Percentiles rank a stretch among this genome's conserved stretches.
Conservation (phyloP, 345 rosid species). For the Brassica juncea region DNA sequence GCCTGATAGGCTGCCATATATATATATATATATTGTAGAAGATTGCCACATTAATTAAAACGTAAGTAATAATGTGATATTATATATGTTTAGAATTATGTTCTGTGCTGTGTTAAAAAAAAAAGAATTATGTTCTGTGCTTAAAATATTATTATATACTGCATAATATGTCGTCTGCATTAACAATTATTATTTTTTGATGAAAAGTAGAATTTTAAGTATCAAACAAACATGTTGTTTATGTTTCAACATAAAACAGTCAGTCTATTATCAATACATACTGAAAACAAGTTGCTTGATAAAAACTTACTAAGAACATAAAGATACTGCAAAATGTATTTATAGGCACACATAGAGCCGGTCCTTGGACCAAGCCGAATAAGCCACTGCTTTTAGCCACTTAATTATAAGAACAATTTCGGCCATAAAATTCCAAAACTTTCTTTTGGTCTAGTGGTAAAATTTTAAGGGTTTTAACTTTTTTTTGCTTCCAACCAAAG, state of each 20-base stretch:
- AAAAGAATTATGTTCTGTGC: neutral
- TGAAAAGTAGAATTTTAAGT: neutral
- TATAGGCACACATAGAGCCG: conserved; percentile 4
- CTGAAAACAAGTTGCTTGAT: neutral
- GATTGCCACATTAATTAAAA: neutral
- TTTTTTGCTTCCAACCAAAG: too few relatives aligned
- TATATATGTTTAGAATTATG: neutral
- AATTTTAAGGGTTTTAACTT: too few relatives aligned
- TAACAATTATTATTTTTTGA: neutral
- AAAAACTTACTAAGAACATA: neutral
- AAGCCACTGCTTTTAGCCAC: too few relatives aligned
- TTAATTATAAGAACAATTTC: too few relatives aligned
- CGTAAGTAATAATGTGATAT: neutral
- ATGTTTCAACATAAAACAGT: neutral
- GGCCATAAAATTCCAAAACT: too few relatives aligned
- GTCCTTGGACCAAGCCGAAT: too few relatives aligned
- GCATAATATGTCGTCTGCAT: neutral
- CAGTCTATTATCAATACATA: neutral
- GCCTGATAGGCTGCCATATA: neutral
- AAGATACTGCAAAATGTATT: neutral
- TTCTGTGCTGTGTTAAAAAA: neutral
- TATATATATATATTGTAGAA: neutral
- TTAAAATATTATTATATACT: neutral
- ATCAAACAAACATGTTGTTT: neutral
- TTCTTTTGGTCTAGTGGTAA: too few relatives aligned